A percentile compares a stretch with the other conserved stretches of the same genome.
These are phyloP conservation scores for Hirsutella minnesotensis DNA, from an alignment of 2,329 filamentous ascomycete species.

Conservation along the genomic window DNA sequence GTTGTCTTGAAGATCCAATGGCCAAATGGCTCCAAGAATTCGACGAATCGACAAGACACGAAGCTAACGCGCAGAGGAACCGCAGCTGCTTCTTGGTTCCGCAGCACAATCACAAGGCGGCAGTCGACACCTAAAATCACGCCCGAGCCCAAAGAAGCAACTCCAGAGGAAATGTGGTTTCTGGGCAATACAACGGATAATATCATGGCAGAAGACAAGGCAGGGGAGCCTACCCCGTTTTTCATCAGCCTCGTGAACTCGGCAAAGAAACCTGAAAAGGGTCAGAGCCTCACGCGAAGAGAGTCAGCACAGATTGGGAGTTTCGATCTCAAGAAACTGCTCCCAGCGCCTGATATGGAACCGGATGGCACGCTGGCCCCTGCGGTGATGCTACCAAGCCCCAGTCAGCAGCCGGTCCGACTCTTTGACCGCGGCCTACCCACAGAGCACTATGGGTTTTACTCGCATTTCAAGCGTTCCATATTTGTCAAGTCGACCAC, in stretches of 20 bases:
- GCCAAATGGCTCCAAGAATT: conserved; percentile 44
- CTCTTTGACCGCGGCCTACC: conserved; percentile 72
- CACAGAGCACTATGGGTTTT: conserved; percentile 88
- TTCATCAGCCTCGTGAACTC: conserved; percentile 62
- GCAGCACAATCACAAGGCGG: conserved; percentile 10
- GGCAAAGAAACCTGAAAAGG: conserved; percentile 19
- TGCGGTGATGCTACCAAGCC: conserved; percentile 59
- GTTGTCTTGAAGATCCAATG: conserved; percentile 71
- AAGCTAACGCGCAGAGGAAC: conserved; percentile 17
- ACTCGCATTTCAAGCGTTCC: conserved; percentile 79
- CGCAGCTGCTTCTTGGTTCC: conserved; percentile 12
- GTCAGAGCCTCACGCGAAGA: conserved; percentile 13
- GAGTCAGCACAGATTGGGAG: conserved; percentile 10
- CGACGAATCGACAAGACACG: conserved; percentile 35
- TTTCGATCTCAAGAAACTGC: conserved; percentile 24
- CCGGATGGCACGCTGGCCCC: conserved; percentile 61
- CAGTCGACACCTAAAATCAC: conserved; percentile 20
- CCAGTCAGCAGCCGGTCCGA: conserved; percentile 65
- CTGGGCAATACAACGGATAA: conserved; percentile 78
- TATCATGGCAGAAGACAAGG: conserved; percentile 53
- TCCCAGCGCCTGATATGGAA: conserved; percentile 52
- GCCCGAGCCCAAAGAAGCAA: conserved; percentile 45
- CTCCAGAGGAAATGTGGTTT: conserved; percentile 63
- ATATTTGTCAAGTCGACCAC: conserved; percentile 62
- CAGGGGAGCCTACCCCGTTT: conserved; percentile 80